Evolutionary conservation across 2,329 filamentous ascomycete species (phyloP).

Genomic region (Pestalotiopsis sp.): DNA sequence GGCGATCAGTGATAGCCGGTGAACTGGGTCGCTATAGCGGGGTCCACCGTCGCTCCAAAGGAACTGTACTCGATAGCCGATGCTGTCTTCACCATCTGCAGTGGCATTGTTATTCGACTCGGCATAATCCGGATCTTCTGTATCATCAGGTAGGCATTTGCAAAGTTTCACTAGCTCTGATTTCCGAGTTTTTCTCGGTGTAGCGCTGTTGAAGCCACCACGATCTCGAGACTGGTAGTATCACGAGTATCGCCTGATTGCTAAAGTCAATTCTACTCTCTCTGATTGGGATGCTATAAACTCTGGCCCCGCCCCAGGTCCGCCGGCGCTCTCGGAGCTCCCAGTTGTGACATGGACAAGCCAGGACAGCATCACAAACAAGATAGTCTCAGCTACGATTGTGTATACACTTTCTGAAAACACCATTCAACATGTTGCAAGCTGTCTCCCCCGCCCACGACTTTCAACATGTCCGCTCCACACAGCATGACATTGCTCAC

Average conservation of each 20-base stretch:
- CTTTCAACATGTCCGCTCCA: slow-evolving; percentile 23
- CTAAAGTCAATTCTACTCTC: background rate
- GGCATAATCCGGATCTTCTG: background rate
- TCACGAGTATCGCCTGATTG: background rate
- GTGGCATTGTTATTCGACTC: background rate
- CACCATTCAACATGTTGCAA: slow-evolving; percentile 24
- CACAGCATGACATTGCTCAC: slow-evolving; percentile 26
- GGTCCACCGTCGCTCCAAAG: background rate
- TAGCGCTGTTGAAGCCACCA: background rate
- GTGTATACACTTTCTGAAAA: background rate
- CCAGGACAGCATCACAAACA: background rate
- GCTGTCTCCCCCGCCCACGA: slow-evolving; percentile 28
- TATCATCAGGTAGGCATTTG: background rate
- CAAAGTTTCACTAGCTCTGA: background rate
- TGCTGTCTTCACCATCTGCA: background rate
- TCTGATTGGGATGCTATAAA: background rate
- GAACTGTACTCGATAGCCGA: background rate
- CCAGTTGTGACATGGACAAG: background rate
- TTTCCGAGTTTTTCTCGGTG: background rate
- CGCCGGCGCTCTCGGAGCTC: background rate
- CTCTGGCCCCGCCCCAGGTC: background rate
- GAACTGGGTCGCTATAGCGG: background rate
- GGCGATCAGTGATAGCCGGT: background rate
- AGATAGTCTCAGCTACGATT: background rate
- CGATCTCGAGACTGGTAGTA: background rate